Evolutionary conservation across 1,284 basidiomycete genomes (phyloP).

Genomic region (Sporisorium graminicola): DNA sequence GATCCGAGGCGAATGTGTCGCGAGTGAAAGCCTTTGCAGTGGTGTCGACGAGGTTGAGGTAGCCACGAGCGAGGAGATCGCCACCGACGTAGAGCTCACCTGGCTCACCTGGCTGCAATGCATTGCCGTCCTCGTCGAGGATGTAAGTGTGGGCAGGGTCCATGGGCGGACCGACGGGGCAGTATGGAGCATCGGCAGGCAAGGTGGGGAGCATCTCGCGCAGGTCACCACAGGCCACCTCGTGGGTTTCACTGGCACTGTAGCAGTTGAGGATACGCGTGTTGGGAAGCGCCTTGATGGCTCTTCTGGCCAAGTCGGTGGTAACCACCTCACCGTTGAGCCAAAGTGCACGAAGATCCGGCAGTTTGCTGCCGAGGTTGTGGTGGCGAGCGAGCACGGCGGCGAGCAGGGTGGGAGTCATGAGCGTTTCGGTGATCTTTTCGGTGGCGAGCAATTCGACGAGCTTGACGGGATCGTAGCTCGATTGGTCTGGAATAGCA

Average conservation of each 20-base stretch:
- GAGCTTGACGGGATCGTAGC: slow-evolving; percentile 66
- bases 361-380: slow-evolving; percentile 50
- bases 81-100: slow-evolving; percentile 69
- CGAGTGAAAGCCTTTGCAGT: slow-evolving; percentile 64
- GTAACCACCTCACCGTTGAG: slow-evolving; percentile 69
- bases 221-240: slow-evolving; percentile 66
- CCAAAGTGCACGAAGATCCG: slow-evolving; percentile 64
- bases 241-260: slow-evolving; percentile 69
- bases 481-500: slow-evolving; percentile 63
- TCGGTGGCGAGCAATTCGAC: slow-evolving; percentile 56
- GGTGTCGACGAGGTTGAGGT: slow-evolving; percentile 65
- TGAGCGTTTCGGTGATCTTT: slow-evolving; percentile 68
- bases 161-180: slow-evolving; percentile 66
- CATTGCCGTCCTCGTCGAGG: slow-evolving; percentile 58
- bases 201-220: slow-evolving; percentile 36
- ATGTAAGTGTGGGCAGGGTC: slow-evolving; percentile 63
- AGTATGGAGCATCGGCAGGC: slow-evolving; percentile 39
- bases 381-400: slow-evolving; percentile 64
- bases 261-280: slow-evolving; percentile 66
- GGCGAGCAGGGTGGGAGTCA: slow-evolving; percentile 68
- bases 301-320: slow-evolving; percentile 60
- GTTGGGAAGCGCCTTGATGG: slow-evolving; percentile 63
- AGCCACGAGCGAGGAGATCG: slow-evolving; percentile 64
- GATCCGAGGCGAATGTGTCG: slow-evolving; percentile 36
- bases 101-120: slow-evolving; percentile 50